These are phyloP conservation scores for Veloboletus limbatus DNA, from an alignment of 1,284 basidiomycete genomes.

Conservation along the genomic window DNA sequence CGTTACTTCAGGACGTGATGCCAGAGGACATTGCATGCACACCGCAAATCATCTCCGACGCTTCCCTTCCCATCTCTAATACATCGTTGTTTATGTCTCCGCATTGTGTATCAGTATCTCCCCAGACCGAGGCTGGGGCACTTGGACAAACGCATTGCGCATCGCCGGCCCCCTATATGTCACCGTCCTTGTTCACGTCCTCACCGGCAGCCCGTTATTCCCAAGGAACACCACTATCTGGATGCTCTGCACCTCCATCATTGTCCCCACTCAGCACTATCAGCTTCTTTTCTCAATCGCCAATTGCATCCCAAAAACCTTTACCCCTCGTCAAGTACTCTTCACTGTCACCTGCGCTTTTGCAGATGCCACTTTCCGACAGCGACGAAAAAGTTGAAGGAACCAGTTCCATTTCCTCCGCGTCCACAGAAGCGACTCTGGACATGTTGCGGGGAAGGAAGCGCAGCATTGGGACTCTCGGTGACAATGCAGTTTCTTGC, in stretches of 20 bases:
- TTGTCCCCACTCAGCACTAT: constrained; percentile 22
- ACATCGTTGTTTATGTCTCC: not conserved
- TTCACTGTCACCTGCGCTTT: constrained; percentile 3
- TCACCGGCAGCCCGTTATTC: not conserved
- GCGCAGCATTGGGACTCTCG: constrained; percentile 7
- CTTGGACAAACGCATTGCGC: not conserved
- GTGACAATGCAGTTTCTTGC: constrained; percentile 1
- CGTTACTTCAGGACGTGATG: constrained; percentile 8
- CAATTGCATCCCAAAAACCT: constrained; percentile 2
- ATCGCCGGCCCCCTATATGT: not conserved
- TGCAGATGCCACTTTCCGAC: not conserved
- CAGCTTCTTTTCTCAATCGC: constrained; percentile 18
- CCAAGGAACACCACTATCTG: not conserved
- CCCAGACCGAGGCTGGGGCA: not conserved
- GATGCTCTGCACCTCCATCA: constrained; percentile 5
- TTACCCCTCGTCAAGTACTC: constrained; percentile 3
- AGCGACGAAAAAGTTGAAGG: not conserved
- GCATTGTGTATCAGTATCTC: not conserved
- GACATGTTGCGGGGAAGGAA: constrained; percentile 11
- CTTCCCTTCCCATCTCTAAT: not conserved
- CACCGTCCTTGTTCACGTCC: constrained; percentile 4
- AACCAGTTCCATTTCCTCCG: not conserved
- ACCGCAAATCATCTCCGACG: not conserved
- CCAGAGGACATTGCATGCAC: constrained; percentile 25
- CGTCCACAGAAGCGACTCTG: not conserved